phyloP scores from a whole-genome alignment of 805 yeast species.

The Suhomyces sp. region DNA sequence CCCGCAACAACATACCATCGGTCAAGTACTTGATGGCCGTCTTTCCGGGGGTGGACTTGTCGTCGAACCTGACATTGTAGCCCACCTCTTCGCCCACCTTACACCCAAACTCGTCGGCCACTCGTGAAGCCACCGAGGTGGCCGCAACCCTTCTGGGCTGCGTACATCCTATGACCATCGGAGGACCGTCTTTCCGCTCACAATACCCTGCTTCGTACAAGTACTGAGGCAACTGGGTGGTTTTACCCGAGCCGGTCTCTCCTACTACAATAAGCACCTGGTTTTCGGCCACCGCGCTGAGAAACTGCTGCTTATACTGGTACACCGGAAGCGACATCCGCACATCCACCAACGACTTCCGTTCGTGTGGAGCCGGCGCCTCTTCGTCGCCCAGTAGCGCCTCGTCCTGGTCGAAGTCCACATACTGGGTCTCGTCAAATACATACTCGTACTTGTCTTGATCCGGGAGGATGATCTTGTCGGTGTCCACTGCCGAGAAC shows the following conservation, averaged over 20 bases:
- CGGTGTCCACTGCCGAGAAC: slow-evolving; percentile 22
- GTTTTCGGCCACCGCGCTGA: slow-evolving; percentile 55
- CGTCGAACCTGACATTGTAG: slow-evolving; percentile 85
- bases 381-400: slow-evolving; percentile 20
- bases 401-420: slow-evolving; percentile 50
- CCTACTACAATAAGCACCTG: slow-evolving; percentile 78
- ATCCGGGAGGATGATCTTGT: slow-evolving; percentile 40
- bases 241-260: slow-evolving; percentile 92
- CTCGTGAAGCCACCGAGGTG: slow-evolving; percentile 83
- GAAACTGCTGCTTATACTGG: slow-evolving; percentile 54
- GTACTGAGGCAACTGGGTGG: slow-evolving; percentile 90
- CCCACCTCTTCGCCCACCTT: slow-evolving; percentile 88
- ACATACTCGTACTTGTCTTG: slow-evolving; percentile 66
- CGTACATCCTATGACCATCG: slow-evolving; percentile 69
- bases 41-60: slow-evolving; percentile 50
- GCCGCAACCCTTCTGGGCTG: slow-evolving; percentile 98
- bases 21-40: slow-evolving; percentile 88
- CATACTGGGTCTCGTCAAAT: slow-evolving; percentile 62
- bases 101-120: slow-evolving; percentile 83
- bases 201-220: slow-evolving; percentile 80
- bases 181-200: slow-evolving; percentile 22
- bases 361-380: slow-evolving; percentile 29
- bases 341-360: slow-evolving; percentile 32
- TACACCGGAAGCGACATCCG: slow-evolving; percentile 75
- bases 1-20: slow-evolving; percentile 91